These are phyloP conservation scores for Albizia julibrissin DNA, from an alignment of 306 rosid genomes.

Conservation along the genomic window DNA sequence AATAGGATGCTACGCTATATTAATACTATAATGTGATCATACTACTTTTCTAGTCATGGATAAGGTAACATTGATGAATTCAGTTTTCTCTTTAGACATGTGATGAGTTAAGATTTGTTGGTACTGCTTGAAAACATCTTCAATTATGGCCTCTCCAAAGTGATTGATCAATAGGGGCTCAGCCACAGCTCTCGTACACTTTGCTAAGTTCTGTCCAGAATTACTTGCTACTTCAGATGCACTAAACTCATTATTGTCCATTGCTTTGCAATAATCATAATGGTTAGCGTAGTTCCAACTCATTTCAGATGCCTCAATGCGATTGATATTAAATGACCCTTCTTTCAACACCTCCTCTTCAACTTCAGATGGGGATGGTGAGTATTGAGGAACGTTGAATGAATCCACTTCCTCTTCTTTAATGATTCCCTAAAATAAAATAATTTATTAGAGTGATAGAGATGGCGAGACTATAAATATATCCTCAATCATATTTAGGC, in stretches of 20 bases:
- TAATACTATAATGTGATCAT: not conserved
- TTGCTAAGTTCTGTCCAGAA: not conserved
- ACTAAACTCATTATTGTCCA: not conserved
- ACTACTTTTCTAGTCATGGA: not conserved
- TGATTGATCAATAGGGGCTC: not conserved
- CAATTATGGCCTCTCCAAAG: not conserved
- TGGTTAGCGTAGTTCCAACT: not conserved
- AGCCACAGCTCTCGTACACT: not conserved
- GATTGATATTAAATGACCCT: not conserved
- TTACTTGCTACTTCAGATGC: not conserved
- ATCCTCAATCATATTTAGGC: not conserved
- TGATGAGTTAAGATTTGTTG: not conserved
- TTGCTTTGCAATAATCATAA: not conserved
- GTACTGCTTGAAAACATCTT: not conserved
- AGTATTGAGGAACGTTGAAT: constrained; percentile 59
- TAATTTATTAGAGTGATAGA: not conserved
- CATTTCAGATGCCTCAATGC: not conserved
- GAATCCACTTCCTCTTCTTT: constrained; percentile 45
- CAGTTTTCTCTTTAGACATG: not conserved
- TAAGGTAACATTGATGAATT: not conserved
- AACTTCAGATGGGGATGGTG: constrained; percentile 54
- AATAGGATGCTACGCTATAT: not conserved
- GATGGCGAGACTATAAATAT: not conserved
- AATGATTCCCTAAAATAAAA: constrained; percentile 38
- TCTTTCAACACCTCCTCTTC: constrained; percentile 23